A percentile compares a stretch with the other conserved stretches of the same genome.
phyloP scores from a whole-genome alignment of 2,329 filamentous ascomycete species.

The Amylocarpus encephaloides region DNA sequence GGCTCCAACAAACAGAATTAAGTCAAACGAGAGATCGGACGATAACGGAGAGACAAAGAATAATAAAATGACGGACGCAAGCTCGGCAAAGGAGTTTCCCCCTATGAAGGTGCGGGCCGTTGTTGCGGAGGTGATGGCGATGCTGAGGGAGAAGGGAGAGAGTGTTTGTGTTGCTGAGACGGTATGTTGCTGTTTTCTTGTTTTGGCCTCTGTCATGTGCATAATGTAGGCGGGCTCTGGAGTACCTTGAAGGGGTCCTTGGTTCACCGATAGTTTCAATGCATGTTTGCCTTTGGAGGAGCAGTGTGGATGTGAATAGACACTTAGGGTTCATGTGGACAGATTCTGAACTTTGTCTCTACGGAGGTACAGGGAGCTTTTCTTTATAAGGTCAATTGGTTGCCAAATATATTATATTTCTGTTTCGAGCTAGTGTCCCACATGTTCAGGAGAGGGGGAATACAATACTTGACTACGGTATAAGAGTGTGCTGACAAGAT shows the following conservation, averaged over 20 bases:
- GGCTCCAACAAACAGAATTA: not conserved
- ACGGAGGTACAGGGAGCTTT: not conserved
- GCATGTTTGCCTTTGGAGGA: too few species aligned
- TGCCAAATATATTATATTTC: too few species aligned
- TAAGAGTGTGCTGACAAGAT: not conserved
- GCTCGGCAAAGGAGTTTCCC: conserved; percentile 22
- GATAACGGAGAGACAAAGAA: not conserved
- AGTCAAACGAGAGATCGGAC: not conserved
- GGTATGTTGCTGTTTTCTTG: conserved; percentile 30
- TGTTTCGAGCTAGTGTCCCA: too few species aligned
- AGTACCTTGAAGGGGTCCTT: too few species aligned
- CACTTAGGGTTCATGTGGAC: too few species aligned
- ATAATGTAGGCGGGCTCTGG: not conserved
- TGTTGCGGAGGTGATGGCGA: conserved; percentile 40
- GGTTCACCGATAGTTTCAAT: too few species aligned
- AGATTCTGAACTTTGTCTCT: not conserved
- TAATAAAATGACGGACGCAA: not conserved
- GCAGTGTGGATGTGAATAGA: too few species aligned
- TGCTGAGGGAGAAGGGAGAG: conserved; percentile 49
- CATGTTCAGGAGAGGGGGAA: too few species aligned
- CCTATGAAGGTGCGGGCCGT: conserved; percentile 25
- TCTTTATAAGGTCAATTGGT: too few species aligned
- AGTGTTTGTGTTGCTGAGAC: conserved; percentile 58
- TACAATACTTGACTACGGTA: too few species aligned
- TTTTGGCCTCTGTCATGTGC: not conserved